Evolutionary conservation across 106 monocot genomes (phyloP), one percentile per base, ranked within the genome.

Genomic region (Dendrobium huoshanense): DNA sequence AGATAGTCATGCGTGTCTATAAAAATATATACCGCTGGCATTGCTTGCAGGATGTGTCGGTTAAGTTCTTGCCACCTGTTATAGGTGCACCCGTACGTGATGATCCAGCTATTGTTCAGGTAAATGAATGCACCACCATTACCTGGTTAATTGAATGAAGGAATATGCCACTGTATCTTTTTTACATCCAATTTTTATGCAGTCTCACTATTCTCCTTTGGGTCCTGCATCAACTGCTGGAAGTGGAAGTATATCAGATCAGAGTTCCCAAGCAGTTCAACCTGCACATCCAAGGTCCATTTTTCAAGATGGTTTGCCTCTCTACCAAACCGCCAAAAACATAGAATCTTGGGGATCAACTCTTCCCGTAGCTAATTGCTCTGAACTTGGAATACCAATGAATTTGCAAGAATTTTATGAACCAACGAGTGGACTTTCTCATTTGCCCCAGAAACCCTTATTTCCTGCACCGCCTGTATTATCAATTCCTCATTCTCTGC

Each of bases 41-140:
- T 67, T 67, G 25, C 67, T 56, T 73, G 18, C 85, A 95, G 95
- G 95, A 95, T 80, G 78, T 95, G 73, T 92, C 90, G 82, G 92
- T 95, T 18, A 95, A 92, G 59, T 87, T 89, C 45, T 84, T 88
- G 17, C 90, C 91, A 59, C 86, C 90, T 83, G 83, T 22, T 79
- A 89, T 84, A 48, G 54, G 79, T 67, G 79, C 86, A 72, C 64
- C 81, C 2, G 81, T 91, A 77, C 92, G 89, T 81, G 89, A 88
- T 85, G 96, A 97, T 81, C 94, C 96, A 82, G 94, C 96, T 49
- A 97, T 94, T 67, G 92, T 97, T 79, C 94, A 97, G 90, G 94
- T 92, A 85, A 73, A 5, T 54, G 49, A 27, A 17, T 19, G 31
- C 48, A 31, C 58, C 16, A 31, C 58, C 16, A 18, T 55, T 73